Base-by-base conservation (phyloP, 2,329 filamentous ascomycete genomes). In the Talaromyces marneffei region DNA sequence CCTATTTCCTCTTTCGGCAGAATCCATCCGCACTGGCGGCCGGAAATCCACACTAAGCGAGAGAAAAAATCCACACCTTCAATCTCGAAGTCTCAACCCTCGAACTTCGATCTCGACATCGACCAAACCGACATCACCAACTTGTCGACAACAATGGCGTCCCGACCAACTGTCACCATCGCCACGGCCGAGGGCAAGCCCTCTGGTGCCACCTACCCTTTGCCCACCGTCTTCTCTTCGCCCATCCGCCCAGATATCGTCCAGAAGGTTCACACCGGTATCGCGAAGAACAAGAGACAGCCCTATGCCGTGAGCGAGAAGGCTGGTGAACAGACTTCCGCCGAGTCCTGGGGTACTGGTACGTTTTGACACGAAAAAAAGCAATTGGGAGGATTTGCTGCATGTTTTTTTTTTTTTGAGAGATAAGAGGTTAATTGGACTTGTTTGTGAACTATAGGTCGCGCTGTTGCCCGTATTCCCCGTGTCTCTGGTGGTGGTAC, bases 401-500 rank as follows among this genome's bases (percentile, higher is more conserved):
- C 35, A 55, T 46, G 48, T 60, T 62, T 54, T n/a, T n/a, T n/a
- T n/a, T n/a, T n/a, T n/a, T n/a, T n/a, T n/a, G n/a, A 39, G 62
- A 40, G 61, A 57, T 33, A 33, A 29, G 39, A 31, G 23, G 37
- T 59, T 42, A 35, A 60, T 57, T 60, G 53, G 52, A 57, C n/a
- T 39, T 16, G n/a, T 39, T 39, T 44, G 20, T 35, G 48, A 52
- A 20, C 23, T 52, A 52, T 29, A 96, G 92, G 92, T 85, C 94
- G 94, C 83, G 94, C 94, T 82, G 94, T 99, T 78, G 95, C 94
- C 81, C 94, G 94, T 97, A 99, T 99, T 77, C 94, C 95, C 77
- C 94, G 94, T 97, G 94, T 99, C 81, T 97, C 94, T 79, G 94
- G 94, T 87, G 93, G 94, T 85, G 94, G 94, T 91, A 99, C 94